Evolutionary conservation across 2,329 filamentous ascomycete genomes (phyloP).

Genomic region (Chaetomiaceae sp.): DNA sequence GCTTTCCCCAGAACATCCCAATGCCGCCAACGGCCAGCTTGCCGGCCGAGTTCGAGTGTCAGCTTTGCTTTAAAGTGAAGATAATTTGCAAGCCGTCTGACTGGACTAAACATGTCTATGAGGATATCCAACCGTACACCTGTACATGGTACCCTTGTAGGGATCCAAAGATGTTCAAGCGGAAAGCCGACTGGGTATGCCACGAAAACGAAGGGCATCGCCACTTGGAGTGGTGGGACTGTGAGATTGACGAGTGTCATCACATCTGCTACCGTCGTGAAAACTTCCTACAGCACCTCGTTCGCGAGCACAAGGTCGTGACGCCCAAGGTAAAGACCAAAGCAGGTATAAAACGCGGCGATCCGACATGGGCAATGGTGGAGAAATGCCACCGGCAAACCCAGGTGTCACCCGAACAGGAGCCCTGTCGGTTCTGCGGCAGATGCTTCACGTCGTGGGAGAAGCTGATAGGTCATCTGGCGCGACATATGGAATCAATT

Average conservation of each 20-base stretch:
- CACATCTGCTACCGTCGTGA: conserved; percentile 83
- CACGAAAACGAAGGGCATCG: conserved; percentile 90
- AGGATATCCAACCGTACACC: conserved; percentile 88
- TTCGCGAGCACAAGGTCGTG: conserved; percentile 79
- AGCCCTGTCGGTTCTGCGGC: conserved; percentile 82
- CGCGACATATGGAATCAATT: conserved; percentile 91
- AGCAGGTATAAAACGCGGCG: conserved; percentile 56
- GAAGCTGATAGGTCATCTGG: conserved; percentile 86
- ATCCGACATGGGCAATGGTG: conserved; percentile 70
- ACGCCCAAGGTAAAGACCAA: conserved; percentile 78
- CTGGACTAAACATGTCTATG: conserved; percentile 94
- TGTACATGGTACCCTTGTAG: conserved; percentile 81
- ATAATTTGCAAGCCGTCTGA: conserved; percentile 87
- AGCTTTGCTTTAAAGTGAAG: conserved; percentile 78
- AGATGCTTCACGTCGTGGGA: conserved; percentile 81
- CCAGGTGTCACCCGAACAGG: conserved; percentile 57
- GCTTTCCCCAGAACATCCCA: conserved; percentile 75
- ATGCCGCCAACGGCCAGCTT: conserved; percentile 70
- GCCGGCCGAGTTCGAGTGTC: conserved; percentile 85
- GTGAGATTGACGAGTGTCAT: conserved; percentile 70
- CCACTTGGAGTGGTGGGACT: conserved; percentile 87
- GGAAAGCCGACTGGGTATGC: conserved; percentile 92
- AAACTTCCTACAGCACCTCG: conserved; percentile 88
- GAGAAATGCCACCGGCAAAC: conserved; percentile 72
- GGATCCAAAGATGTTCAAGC: conserved; percentile 87